Evolutionary conservation across 495 filamentous ascomycete species (phyloP).

Genomic region (Pseudomonodictys pantanalensis): DNA sequence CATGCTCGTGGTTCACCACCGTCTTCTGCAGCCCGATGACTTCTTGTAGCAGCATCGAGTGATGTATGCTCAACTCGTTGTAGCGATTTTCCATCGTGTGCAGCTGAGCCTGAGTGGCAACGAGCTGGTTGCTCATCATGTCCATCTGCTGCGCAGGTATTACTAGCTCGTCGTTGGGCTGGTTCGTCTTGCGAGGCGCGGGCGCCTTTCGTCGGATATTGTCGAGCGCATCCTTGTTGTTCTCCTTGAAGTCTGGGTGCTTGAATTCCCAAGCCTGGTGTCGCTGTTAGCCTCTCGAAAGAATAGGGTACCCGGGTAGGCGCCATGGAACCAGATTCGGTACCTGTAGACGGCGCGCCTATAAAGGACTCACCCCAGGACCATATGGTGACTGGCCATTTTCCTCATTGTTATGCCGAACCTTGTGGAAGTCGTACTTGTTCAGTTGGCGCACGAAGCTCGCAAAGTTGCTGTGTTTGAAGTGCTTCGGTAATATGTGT

Average conservation of each 20-base stretch:
- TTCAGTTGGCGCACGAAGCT: constrained; percentile 98
- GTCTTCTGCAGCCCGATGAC: constrained; percentile 84
- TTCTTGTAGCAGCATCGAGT: constrained; percentile 83
- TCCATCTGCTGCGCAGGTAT: constrained; percentile 86
- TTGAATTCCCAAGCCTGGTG: constrained; percentile 93
- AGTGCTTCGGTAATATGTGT: constrained; percentile 93
- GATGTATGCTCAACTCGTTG: constrained; percentile 78
- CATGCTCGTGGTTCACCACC: constrained; percentile 75
- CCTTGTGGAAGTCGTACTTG: constrained; percentile 99
- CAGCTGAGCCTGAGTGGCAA: constrained; percentile 88
- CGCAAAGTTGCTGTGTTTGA: constrained; percentile 99
- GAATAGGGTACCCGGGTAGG: background rate
- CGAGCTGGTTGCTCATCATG: constrained; percentile 78
- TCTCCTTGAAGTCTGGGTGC: constrained; percentile 92
- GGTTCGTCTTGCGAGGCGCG: constrained; percentile 74
- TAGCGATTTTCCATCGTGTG: constrained; percentile 81
- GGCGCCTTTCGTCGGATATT: constrained; percentile 97
- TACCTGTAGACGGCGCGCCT: too few relatives aligned
- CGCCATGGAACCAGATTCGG: too few relatives aligned
- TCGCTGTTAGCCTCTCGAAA: constrained; percentile 1
- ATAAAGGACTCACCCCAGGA: constrained; percentile 64
- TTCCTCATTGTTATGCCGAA: constrained; percentile 93
- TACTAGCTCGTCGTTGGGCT: constrained; percentile 64
- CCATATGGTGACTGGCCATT: constrained; percentile 88
- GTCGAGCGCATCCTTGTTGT: constrained; percentile 94